Evolutionary conservation across 345 rosid species (phyloP).

Genomic region (Eucalyptus erythrocorys): DNA sequence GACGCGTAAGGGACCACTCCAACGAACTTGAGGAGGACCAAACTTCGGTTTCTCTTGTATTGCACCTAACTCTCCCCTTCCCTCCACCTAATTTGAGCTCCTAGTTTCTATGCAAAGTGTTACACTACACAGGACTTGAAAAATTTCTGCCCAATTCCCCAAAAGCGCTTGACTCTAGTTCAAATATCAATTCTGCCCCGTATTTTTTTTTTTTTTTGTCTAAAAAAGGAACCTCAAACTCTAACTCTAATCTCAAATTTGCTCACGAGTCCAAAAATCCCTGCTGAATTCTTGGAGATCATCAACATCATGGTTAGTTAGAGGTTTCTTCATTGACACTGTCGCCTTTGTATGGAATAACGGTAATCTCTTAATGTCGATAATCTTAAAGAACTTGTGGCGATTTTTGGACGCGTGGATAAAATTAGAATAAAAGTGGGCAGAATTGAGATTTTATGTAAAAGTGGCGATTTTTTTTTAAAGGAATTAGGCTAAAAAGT

Average conservation of each 20-base stretch:
- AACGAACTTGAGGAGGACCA: neutral
- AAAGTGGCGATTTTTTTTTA: too few relatives aligned
- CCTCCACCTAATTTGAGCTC: neutral
- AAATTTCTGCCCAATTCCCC: neutral
- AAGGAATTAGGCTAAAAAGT: neutral
- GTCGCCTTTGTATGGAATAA: too few relatives aligned
- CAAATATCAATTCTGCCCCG: neutral
- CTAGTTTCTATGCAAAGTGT: neutral
- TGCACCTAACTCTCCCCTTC: neutral
- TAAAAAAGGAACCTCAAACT: too few relatives aligned
- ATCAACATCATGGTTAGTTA: too few relatives aligned
- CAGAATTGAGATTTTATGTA: too few relatives aligned
- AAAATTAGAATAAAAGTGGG: neutral
- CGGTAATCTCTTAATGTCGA: neutral
- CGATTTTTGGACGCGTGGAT: accelerated
- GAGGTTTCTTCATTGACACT: neutral
- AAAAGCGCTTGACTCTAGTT: neutral
- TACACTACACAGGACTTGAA: neutral
- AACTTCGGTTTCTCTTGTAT: neutral
- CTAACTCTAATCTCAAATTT: neutral
- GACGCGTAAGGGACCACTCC: neutral
- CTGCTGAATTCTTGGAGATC: accelerated
- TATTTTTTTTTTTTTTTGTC: too few relatives aligned
- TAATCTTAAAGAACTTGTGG: neutral
- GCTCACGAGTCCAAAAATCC: neutral